These are phyloP conservation scores for Plasmopara muralis DNA, from an alignment of 352 stramenopile genomes.

Conservation along the genomic window DNA sequence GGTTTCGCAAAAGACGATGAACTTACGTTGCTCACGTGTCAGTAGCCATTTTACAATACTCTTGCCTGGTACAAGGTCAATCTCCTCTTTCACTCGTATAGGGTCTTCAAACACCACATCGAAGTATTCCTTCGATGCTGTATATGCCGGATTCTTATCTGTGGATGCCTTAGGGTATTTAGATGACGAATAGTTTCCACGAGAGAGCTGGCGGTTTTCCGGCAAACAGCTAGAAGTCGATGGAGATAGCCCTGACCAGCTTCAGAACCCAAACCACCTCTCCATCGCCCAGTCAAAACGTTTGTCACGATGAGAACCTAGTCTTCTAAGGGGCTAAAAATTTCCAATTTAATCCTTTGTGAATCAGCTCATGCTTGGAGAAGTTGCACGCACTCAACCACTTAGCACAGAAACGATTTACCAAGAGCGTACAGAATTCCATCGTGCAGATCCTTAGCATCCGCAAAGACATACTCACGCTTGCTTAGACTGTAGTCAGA, in stretches of 20 bases:
- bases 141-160: conserved; percentile 19
- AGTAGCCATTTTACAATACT: too few species aligned
- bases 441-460: conserved; percentile 81
- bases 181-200: too few species aligned
- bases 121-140: too few species aligned
- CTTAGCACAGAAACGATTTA: conserved; percentile 90
- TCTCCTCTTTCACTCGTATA: too few species aligned
- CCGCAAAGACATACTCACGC: conserved; percentile 78
- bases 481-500: conserved; percentile 95
- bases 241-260: conserved; percentile 95
- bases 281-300: conserved; percentile 74
- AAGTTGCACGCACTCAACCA: conserved; percentile 87
- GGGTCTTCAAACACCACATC: too few species aligned
- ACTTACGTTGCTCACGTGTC: too few species aligned
- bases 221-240: conserved; percentile 78
- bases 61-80: too few species aligned
- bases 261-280: conserved; percentile 90
- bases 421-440: too few species aligned
- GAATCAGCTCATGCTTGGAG: neutral
- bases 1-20: too few species aligned
- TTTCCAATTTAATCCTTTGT: neutral
- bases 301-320: conserved; percentile 90
- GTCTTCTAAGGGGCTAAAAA: conserved; percentile 75
- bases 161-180: conserved; percentile 64
- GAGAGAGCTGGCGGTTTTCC: conserved; percentile 47